Evolutionary conservation across 208 protist species (phyloP).

Genomic region (Trypanosoma brucei): DNA sequence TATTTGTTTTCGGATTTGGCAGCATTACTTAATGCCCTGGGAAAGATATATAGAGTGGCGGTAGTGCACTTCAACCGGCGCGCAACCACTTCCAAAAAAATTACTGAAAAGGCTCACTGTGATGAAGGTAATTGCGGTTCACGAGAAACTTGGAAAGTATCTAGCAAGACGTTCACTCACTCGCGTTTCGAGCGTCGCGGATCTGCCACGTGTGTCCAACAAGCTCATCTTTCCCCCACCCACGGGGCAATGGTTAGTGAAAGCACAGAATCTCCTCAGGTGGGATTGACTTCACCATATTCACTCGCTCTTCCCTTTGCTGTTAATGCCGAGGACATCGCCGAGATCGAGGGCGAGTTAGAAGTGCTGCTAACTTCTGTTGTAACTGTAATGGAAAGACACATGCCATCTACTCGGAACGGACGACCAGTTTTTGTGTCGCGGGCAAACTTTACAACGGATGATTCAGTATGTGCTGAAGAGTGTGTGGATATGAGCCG

Average conservation of each 20-base stretch:
- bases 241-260: no score
- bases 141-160: no score
- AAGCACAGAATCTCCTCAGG: not conserved
- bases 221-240: no score
- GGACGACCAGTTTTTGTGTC: slow-evolving; percentile 9
- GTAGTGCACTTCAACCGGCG: slow-evolving; percentile 1
- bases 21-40: slow-evolving; percentile 24
- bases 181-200: no score
- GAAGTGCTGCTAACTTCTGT: slow-evolving; percentile 23
- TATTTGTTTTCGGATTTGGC: slow-evolving; percentile 29
- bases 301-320: not conserved
- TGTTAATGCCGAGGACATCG: slow-evolving; percentile 22
- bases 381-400: slow-evolving; percentile 18
- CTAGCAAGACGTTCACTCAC: no score
- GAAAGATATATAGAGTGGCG: slow-evolving; percentile 15
- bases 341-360: slow-evolving; percentile 26
- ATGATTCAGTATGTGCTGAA: not conserved
- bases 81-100: no score
- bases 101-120: no score
- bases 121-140: no score
- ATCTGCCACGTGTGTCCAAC: no score
- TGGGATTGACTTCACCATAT: not conserved
- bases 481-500: not conserved
- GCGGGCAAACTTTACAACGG: not conserved
- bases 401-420: slow-evolving; percentile 11